Evolutionary conservation across 805 yeast genomes (phyloP).

Genomic region (Cyberlindnera mycetangii): DNA sequence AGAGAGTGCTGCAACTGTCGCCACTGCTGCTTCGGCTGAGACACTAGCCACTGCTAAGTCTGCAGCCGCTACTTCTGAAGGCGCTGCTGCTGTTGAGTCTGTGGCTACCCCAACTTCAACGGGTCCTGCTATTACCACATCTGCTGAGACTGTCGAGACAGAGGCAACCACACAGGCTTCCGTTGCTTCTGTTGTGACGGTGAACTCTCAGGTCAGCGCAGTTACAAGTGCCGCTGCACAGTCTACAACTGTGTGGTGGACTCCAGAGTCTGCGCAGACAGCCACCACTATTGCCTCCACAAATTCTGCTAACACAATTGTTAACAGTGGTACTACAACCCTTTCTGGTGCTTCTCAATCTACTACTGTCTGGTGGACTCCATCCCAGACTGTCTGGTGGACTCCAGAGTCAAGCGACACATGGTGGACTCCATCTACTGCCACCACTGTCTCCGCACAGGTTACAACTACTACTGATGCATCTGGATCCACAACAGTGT

Average conservation of each 20-base stretch:
- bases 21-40: not conserved
- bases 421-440: constrained; percentile 12
- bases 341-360: constrained; percentile 6
- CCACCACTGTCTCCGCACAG: constrained; percentile 4
- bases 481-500: constrained; percentile 11
- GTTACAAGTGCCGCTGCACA: not conserved
- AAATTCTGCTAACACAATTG: not conserved
- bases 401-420: not conserved
- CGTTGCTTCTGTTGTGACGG: constrained; percentile 3
- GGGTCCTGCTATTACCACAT: constrained; percentile 4
- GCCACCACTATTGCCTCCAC: constrained; percentile 3
- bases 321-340: constrained; percentile 3
- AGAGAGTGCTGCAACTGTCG: not conserved
- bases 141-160: not conserved
- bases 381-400: constrained; percentile 6
- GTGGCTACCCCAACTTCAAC: constrained; percentile 7
- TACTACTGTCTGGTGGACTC: constrained; percentile 17
- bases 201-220: constrained; percentile 2
- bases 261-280: constrained; percentile 11
- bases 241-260: constrained; percentile 21
- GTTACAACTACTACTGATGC: constrained; percentile 12
- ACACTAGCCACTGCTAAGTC: not conserved
- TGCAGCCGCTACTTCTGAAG: not conserved
- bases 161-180: not conserved
- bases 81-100: not conserved